A percentile compares a stretch with the other conserved stretches of the same genome.
These are phyloP conservation scores for Hylodesmum podocarpum DNA, from an alignment of 306 rosid genomes.

Conservation along the genomic window DNA sequence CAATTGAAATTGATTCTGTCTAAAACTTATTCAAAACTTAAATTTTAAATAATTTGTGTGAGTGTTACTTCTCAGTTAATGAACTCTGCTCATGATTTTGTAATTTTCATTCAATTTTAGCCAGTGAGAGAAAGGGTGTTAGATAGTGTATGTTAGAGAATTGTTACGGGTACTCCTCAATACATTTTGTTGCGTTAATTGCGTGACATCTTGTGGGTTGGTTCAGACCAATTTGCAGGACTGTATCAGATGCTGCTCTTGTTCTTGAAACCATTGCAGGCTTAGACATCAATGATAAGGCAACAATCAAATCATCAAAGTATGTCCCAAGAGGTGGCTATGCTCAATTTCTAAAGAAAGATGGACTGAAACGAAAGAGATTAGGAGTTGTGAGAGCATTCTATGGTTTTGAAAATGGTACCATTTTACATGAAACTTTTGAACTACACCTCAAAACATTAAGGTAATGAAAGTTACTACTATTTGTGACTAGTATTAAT, in stretches of 20 bases:
- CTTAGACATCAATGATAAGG: slow-evolving; percentile 39
- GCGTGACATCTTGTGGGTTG: slow-evolving; percentile 18
- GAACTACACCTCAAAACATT: slow-evolving; percentile 43
- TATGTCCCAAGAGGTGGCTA: slow-evolving; percentile 60
- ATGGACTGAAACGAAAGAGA: slow-evolving; percentile 66
- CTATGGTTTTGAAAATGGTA: slow-evolving; percentile 25
- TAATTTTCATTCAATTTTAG: too few species aligned
- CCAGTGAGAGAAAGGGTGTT: too few species aligned
- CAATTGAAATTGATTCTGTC: too few species aligned
- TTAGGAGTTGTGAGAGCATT: slow-evolving; percentile 45
- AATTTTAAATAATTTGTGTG: too few species aligned
- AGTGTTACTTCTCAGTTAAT: too few species aligned
- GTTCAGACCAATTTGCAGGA: slow-evolving; percentile 65
- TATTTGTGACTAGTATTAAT: neutral
- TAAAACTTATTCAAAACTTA: too few species aligned
- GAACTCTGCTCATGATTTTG: too few species aligned
- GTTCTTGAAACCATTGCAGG: slow-evolving; percentile 67
- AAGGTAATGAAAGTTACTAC: slow-evolving; percentile 51
- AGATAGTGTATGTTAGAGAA: too few species aligned
- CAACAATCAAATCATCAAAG: slow-evolving; percentile 45
- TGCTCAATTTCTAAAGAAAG: slow-evolving; percentile 47
- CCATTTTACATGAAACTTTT: slow-evolving; percentile 32
- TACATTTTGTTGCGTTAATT: neutral
- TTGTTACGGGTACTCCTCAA: too few species aligned
- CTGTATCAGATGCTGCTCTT: slow-evolving; percentile 62